phyloP scores from a whole-genome alignment of 495 filamentous ascomycete genomes.

The Penicillium coffeae region DNA sequence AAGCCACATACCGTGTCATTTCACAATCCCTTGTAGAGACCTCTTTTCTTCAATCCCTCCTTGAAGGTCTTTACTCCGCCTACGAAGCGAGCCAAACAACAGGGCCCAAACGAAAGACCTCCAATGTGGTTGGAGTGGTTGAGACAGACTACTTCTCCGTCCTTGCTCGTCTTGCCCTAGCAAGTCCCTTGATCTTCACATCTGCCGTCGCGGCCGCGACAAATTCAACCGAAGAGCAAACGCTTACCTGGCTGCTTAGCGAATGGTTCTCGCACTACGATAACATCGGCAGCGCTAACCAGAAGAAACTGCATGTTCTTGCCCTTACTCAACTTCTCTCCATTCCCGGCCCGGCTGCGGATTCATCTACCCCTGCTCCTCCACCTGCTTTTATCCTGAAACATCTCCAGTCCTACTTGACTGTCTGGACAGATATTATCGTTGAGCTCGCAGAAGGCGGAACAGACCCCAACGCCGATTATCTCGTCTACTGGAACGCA shows the following conservation, averaged over 20 bases:
- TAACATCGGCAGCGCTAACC: conserved; percentile 66
- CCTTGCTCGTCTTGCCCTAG: conserved; percentile 73
- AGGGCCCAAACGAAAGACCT: conserved; percentile 63
- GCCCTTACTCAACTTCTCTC: conserved; percentile 78
- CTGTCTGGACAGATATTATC: conserved; percentile 66
- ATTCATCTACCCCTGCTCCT: conserved; percentile 21
- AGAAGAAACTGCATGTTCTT: conserved; percentile 77
- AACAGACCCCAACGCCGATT: conserved; percentile 40
- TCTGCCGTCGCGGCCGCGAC: conserved; percentile 46
- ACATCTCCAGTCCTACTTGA: conserved; percentile 62
- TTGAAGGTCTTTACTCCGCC: conserved; percentile 67
- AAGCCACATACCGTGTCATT: conserved; percentile 60
- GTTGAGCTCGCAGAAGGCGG: conserved; percentile 53
- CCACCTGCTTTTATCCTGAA: conserved; percentile 52
- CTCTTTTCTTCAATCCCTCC: conserved; percentile 59
- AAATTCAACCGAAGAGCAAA: conserved; percentile 42
- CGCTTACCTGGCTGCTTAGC: conserved; percentile 65
- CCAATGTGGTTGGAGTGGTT: conserved; percentile 61
- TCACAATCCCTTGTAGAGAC: conserved; percentile 64
- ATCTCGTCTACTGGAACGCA: conserved; percentile 53
- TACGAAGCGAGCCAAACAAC: conserved; percentile 71
- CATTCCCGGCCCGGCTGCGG: conserved; percentile 48
- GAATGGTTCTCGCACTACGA: conserved; percentile 92
- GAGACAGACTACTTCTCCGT: conserved; percentile 81
- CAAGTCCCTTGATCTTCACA: conserved; percentile 61